These are phyloP conservation scores for Arthrobotrys musiformis DNA, from an alignment of 2,329 filamentous ascomycete genomes.

Conservation along the genomic window DNA sequence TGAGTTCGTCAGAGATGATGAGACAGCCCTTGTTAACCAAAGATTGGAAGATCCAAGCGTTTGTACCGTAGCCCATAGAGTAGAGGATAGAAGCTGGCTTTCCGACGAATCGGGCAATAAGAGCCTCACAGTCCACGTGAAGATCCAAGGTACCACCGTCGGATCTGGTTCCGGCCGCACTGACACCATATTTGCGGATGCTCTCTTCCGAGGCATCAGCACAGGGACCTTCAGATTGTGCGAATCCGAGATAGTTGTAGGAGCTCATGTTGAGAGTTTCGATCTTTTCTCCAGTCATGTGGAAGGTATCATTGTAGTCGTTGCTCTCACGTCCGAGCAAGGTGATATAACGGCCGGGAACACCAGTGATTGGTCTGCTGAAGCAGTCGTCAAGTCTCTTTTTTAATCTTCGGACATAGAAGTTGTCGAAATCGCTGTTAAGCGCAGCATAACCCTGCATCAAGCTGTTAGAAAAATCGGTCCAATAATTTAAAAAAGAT, in stretches of 20 bases:
- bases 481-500: not conserved
- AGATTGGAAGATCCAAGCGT: constrained; percentile 90
- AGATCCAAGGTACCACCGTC: constrained; percentile 90
- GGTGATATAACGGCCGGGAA: constrained; percentile 93
- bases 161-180: constrained; percentile 80
- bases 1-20: constrained; percentile 95
- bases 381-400: constrained; percentile 97
- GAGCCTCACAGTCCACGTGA: constrained; percentile 85
- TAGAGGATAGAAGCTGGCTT: constrained; percentile 97
- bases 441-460: constrained; percentile 82
- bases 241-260: constrained; percentile 99
- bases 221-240: constrained; percentile 95
- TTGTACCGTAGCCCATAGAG: constrained; percentile 98
- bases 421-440: constrained; percentile 98
- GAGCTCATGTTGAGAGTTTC: constrained; percentile 99
- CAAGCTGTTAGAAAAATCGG: not conserved
- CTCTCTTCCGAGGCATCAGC: constrained; percentile 90
- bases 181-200: constrained; percentile 85
- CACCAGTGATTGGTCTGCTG: constrained; percentile 87
- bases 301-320: constrained; percentile 91
- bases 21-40: constrained; percentile 92
- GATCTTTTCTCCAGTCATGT: constrained; percentile 86
- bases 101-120: constrained; percentile 90
- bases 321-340: constrained; percentile 89
- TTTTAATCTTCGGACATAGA: constrained; percentile 93